Conservation (phyloP, 2,329 filamentous ascomycete species). For the Colletotrichum magnum region DNA sequence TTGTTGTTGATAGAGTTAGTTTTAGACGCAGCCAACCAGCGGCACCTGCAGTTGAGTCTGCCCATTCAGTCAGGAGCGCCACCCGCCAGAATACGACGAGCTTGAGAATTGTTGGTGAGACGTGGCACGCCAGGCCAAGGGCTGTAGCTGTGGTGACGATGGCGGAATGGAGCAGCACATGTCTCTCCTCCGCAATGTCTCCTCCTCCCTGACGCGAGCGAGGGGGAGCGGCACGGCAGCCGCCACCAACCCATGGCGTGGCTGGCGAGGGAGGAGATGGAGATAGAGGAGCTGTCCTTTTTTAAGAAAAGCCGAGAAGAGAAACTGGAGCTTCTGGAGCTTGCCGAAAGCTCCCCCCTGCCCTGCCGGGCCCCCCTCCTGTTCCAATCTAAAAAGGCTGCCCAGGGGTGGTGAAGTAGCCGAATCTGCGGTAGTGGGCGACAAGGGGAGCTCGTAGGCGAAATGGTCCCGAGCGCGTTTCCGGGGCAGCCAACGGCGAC, state of each 20-base stretch:
- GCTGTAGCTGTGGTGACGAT: slow-evolving; percentile 21
- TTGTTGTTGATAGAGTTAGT: background rate
- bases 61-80: too few species aligned
- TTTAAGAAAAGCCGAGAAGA: background rate
- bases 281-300: background rate
- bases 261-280: too few species aligned
- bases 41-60: background rate
- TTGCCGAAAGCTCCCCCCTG: slow-evolving; percentile 17
- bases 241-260: slow-evolving; percentile 6
- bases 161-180: background rate
- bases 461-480: slow-evolving; percentile 39
- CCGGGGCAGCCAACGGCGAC: slow-evolving; percentile 32
- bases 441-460: slow-evolving; percentile 38
- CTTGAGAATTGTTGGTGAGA: background rate
- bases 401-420: slow-evolving; percentile 27
- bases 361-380: slow-evolving; percentile 24
- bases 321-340: slow-evolving; percentile 19
- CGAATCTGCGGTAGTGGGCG: slow-evolving; percentile 34
- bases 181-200: background rate
- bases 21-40: background rate
- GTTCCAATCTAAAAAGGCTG: slow-evolving; percentile 35
- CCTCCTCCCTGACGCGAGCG: too few species aligned
- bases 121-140: background rate
- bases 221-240: too few species aligned
- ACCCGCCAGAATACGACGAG: background rate